Conservation (phyloP, 164 flowering plant species). For the Pachysandra terminalis region DNA sequence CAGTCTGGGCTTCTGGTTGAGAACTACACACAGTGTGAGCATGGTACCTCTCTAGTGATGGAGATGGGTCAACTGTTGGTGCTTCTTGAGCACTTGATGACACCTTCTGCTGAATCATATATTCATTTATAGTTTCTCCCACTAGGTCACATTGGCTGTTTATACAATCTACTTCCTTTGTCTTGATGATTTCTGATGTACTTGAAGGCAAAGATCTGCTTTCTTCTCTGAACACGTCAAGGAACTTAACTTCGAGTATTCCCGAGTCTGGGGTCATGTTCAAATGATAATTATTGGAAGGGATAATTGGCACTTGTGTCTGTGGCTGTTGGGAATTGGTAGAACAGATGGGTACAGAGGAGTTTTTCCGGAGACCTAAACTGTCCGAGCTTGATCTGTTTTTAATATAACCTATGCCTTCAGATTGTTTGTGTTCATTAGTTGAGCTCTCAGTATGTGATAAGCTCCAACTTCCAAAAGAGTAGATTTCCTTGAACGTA, state of each 20-base stretch:
- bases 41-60: neutral
- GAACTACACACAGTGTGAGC: slow-evolving; percentile 5
- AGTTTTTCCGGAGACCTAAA: slow-evolving; percentile 8
- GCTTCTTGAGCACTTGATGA: slow-evolving; percentile 3
- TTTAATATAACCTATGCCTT: slow-evolving; percentile 4
- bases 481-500: slow-evolving; percentile 25
- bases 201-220: slow-evolving; percentile 27
- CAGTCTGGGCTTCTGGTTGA: slow-evolving; percentile 6
- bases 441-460: slow-evolving; percentile 14
- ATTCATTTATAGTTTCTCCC: slow-evolving; percentile 8
- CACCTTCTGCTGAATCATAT: neutral
- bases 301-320: slow-evolving; percentile 12
- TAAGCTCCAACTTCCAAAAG: slow-evolving; percentile 11
- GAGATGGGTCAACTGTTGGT: neutral
- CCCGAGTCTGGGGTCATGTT: slow-evolving; percentile 20
- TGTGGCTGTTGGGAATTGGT: slow-evolving; percentile 7
- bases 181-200: slow-evolving; percentile 15
- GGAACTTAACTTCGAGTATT: slow-evolving; percentile 15
- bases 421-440: slow-evolving; percentile 15
- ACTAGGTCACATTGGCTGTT: slow-evolving; percentile 11
- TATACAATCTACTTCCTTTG: slow-evolving; percentile 5
- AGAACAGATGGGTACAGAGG: slow-evolving; percentile 8
- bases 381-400: slow-evolving; percentile 6
- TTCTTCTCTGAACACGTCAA: slow-evolving; percentile 23
- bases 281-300: slow-evolving; percentile 21